Percentiles rank a stretch among this genome's conserved stretches.
These are phyloP conservation scores for Candida sp. DNA, from an alignment of 1,139 yeast genomes.

Conservation along the genomic window DNA sequence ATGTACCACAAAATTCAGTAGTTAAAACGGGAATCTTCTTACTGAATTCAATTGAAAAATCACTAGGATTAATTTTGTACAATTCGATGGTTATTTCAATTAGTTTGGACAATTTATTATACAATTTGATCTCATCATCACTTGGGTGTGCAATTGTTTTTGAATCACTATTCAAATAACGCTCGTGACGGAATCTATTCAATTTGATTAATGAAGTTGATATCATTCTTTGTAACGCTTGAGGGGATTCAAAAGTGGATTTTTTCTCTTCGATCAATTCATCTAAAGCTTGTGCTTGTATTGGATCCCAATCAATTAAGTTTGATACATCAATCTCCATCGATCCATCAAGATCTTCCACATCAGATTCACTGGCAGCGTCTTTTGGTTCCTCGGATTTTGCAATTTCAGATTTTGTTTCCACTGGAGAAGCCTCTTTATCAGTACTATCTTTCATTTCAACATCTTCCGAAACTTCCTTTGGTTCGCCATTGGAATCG, in stretches of 20 bases:
- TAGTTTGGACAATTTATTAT: conserved; percentile 41
- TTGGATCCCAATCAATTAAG: conserved; percentile 38
- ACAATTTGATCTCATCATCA: conserved; percentile 25
- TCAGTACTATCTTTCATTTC: conserved; percentile 8
- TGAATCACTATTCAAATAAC: conserved; percentile 38
- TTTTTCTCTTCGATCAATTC: conserved; percentile 24
- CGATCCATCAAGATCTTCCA: background rate
- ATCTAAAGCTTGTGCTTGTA: conserved; percentile 20
- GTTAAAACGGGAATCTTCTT: conserved; percentile 64
- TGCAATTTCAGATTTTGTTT: conserved; percentile 6
- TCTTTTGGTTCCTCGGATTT: conserved; percentile 7
- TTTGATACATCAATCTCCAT: conserved; percentile 29
- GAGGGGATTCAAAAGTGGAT: conserved; percentile 22
- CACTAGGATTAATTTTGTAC: conserved; percentile 23
- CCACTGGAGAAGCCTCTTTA: conserved; percentile 2
- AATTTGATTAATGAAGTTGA: conserved; percentile 54
- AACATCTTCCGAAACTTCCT: conserved; percentile 6
- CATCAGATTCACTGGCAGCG: conserved; percentile 6
- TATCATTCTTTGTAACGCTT: conserved; percentile 47
- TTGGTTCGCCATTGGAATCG: conserved; percentile 9
- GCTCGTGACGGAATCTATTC: conserved; percentile 59
- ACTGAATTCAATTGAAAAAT: conserved; percentile 33
- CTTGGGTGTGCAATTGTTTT: conserved; percentile 28
- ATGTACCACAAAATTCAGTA: conserved; percentile 72
- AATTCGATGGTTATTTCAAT: conserved; percentile 27